These are phyloP conservation scores for Onygena corvina DNA, from an alignment of 2,329 filamentous ascomycete species.

Conservation along the genomic window DNA sequence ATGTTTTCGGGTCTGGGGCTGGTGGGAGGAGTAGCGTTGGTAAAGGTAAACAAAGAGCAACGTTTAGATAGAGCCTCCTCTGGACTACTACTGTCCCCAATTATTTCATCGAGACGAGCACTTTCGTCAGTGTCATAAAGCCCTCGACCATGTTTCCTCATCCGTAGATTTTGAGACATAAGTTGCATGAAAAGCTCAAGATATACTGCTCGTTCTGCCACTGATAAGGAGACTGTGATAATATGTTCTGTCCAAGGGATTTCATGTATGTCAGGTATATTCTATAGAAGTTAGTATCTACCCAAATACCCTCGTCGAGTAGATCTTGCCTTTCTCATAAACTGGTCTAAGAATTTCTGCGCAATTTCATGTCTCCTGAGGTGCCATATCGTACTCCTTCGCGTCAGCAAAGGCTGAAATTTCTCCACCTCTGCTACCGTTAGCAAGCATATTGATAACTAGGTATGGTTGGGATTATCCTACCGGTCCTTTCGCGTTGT, in stretches of 20 bases:
- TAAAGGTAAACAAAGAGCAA: slow-evolving; percentile 25
- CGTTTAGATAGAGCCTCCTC: slow-evolving; percentile 45
- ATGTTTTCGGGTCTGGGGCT: too few relatives aligned
- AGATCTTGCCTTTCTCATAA: slow-evolving; percentile 35
- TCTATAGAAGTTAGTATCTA: slow-evolving; percentile 20
- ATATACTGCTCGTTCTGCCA: slow-evolving; percentile 43
- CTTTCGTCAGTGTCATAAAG: slow-evolving; percentile 21
- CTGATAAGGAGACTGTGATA: slow-evolving; percentile 33
- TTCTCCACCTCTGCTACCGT: slow-evolving; percentile 37
- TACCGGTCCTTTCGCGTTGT: slow-evolving; percentile 35
- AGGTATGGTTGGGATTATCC: slow-evolving; percentile 10
- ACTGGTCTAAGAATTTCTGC: slow-evolving; percentile 44
- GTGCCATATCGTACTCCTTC: slow-evolving; percentile 43
- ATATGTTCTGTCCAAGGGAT: slow-evolving; percentile 38
- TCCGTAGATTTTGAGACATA: slow-evolving; percentile 39
- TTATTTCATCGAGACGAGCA: slow-evolving; percentile 35
- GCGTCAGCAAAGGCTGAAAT: slow-evolving; percentile 43
- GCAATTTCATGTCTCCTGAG: slow-evolving; percentile 39
- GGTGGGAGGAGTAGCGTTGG: background rate
- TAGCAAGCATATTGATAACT: slow-evolving; percentile 15
- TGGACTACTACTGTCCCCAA: slow-evolving; percentile 35
- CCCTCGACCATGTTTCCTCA: slow-evolving; percentile 20
- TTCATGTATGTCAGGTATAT: slow-evolving; percentile 34
- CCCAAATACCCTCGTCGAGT: background rate
- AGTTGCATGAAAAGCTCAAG: slow-evolving; percentile 45